Evolutionary conservation across 768 basidiomycete species (phyloP).

Genomic region (Suillus bovinus): DNA sequence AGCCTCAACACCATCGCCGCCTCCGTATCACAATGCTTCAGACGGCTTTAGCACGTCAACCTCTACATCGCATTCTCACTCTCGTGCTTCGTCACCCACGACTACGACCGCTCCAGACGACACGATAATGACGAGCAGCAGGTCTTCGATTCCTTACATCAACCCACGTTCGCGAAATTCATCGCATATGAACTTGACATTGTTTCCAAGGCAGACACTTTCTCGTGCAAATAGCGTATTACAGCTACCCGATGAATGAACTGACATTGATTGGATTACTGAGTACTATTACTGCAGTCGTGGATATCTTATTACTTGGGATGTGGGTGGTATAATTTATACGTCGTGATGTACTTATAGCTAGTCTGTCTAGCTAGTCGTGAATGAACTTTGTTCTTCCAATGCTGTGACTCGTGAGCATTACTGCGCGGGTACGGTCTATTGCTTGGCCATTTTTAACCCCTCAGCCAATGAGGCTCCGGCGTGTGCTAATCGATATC

Average conservation of each 20-base stretch:
- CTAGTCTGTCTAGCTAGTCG: too few relatives aligned
- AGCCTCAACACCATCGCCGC: constrained; percentile 13
- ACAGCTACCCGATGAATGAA: constrained; percentile 11
- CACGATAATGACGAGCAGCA: constrained; percentile 27
- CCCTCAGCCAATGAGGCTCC: too few relatives aligned
- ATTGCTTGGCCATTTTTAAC: too few relatives aligned
- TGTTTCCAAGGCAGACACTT: constrained; percentile 46
- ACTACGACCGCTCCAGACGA: constrained; percentile 18
- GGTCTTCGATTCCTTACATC: constrained; percentile 43
- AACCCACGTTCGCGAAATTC: constrained; percentile 62
- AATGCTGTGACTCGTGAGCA: too few relatives aligned
- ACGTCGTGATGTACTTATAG: too few relatives aligned
- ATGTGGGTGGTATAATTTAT: constrained; percentile 2
- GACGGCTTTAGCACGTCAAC: constrained; percentile 31
- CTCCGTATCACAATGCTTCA: constrained; percentile 25
- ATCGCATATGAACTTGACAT: constrained; percentile 62
- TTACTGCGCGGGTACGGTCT: too few relatives aligned
- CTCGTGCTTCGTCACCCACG: constrained; percentile 32
- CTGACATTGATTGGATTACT: background rate
- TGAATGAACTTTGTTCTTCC: too few relatives aligned
- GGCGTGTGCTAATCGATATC: too few relatives aligned
- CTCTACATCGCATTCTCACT: constrained; percentile 33
- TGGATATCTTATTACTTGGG: background rate
- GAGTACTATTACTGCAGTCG: background rate
- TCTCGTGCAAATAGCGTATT: constrained; percentile 36